A percentile compares a stretch with the other conserved stretches of the same genome.
These are phyloP conservation scores for Stagonosporopsis cucurbitacearum DNA, from an alignment of 2,329 filamentous ascomycete species.

Conservation along the genomic window DNA sequence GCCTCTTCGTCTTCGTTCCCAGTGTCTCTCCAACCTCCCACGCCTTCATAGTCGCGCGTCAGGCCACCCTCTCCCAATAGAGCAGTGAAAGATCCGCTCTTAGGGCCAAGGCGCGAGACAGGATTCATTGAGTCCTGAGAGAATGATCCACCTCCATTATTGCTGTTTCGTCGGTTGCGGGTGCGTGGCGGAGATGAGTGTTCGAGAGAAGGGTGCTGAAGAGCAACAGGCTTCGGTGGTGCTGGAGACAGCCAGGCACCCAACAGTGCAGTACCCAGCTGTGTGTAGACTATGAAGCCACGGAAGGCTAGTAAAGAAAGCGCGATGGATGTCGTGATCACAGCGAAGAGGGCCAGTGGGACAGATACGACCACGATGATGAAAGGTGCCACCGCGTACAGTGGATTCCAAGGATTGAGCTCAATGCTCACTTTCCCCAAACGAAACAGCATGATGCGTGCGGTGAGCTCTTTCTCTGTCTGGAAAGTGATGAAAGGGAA, in stretches of 20 bases:
- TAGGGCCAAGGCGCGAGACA: conserved; percentile 29
- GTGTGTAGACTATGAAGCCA: conserved; percentile 51
- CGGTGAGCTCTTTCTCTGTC: background rate
- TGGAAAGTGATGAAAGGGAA: background rate
- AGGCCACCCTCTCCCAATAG: conserved; percentile 43
- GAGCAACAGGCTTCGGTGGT: conserved; percentile 20
- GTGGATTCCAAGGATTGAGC: conserved; percentile 34
- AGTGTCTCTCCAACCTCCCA: conserved; percentile 51
- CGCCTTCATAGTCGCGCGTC: conserved; percentile 52
- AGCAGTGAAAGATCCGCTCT: conserved; percentile 44
- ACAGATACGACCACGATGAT: conserved; percentile 48
- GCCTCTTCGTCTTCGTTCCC: conserved; percentile 52
- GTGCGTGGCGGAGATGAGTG: conserved; percentile 33
- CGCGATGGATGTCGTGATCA: conserved; percentile 49
- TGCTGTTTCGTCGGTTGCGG: conserved; percentile 35
- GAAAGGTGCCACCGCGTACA: conserved; percentile 46
- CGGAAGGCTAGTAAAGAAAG: conserved; percentile 49
- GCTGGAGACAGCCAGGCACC: conserved; percentile 46
- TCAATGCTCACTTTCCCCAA: conserved; percentile 22
- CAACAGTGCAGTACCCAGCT: conserved; percentile 50
- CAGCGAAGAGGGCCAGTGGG: conserved; percentile 49
- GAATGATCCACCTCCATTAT: conserved; percentile 27
- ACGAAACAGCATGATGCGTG: conserved; percentile 23
- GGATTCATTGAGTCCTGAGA: conserved; percentile 30
- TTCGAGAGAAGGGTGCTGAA: conserved; percentile 19